These are phyloP conservation scores for Aquilaria agallochum DNA, from an alignment of 441 rosid species.

Conservation along the genomic window DNA sequence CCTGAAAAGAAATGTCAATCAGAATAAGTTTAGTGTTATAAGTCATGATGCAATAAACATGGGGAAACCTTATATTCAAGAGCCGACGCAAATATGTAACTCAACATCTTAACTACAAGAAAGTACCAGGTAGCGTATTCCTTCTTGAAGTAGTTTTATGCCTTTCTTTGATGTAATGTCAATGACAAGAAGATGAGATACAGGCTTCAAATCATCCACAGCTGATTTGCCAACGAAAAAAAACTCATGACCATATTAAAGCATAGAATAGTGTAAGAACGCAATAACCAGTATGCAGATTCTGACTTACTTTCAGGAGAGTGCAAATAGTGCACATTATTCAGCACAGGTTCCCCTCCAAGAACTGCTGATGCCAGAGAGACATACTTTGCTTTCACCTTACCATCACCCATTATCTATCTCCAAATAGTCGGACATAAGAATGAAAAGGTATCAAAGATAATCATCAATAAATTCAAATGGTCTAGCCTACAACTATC, in stretches of 20 bases:
- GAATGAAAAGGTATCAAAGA: conserved; percentile 6
- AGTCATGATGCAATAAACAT: conserved; percentile 8
- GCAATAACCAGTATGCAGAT: conserved; percentile 4
- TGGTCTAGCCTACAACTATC: conserved; percentile 13
- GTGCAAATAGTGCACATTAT: conserved; percentile 82
- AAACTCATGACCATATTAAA: conserved; percentile 20
- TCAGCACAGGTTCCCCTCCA: conserved; percentile 57
- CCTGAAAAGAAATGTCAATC: conserved; percentile 41
- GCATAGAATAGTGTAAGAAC: conserved; percentile 15
- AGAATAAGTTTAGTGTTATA: conserved; percentile 20
- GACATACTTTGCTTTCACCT: conserved; percentile 63
- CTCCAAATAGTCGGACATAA: conserved; percentile 19
- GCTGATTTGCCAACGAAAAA: conserved; percentile 45
- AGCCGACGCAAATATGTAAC: conserved; percentile 4
- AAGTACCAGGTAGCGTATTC: conserved; percentile 82
- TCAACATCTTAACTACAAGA: conserved; percentile 13
- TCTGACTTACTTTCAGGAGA: conserved; percentile 76
- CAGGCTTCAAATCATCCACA: conserved; percentile 81
- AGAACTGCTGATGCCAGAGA: conserved; percentile 63
- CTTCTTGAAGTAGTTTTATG: conserved; percentile 81
- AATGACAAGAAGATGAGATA: conserved; percentile 90
- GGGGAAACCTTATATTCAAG: conserved; percentile 6
- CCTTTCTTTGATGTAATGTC: conserved; percentile 77
- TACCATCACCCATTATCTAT: conserved; percentile 68
- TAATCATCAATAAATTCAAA: conserved; percentile 4